These are phyloP conservation scores for Fennellomyces sp. DNA, from an alignment of 371 early-diverging fungal genomes.

Conservation along the genomic window DNA sequence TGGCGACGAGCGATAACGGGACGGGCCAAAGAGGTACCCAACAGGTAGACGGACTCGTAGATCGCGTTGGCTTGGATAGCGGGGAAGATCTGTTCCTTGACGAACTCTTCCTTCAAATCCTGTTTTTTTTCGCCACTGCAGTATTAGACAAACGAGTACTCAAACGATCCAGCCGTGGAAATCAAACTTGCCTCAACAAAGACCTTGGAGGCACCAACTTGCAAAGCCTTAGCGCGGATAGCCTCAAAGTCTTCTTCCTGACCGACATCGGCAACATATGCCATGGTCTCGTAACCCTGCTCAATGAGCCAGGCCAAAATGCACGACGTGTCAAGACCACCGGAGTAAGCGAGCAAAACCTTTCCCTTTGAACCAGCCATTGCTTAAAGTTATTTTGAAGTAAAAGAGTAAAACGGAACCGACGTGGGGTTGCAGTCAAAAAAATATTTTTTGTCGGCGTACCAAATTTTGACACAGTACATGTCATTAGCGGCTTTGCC, in stretches of 20 bases:
- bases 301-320: conserved; percentile 98
- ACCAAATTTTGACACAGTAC: neutral
- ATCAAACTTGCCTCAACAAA: conserved; percentile 79
- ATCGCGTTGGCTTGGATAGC: conserved; percentile 94
- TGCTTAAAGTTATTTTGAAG: conserved; percentile 1
- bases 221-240: conserved; percentile 88
- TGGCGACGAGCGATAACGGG: conserved; percentile 91
- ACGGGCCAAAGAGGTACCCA: conserved; percentile 97
- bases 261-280: conserved; percentile 97
- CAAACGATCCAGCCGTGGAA: neutral
- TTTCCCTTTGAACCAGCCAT: conserved; percentile 75
- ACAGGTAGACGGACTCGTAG: conserved; percentile 93
- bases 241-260: conserved; percentile 98
- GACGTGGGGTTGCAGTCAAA: neutral
- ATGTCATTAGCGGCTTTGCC: neutral
- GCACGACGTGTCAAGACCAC: conserved; percentile 98
- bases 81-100: conserved; percentile 91
- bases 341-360: conserved; percentile 95
- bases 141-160: neutral
- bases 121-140: conserved; percentile 15
- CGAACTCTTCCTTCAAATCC: conserved; percentile 93
- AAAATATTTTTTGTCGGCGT: conserved; percentile 4
- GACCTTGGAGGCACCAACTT: conserved; percentile 92
- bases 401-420: neutral
- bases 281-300: conserved; percentile 95